Conservation (phyloP, 148 eudicot species). For the Silene latifolia region DNA sequence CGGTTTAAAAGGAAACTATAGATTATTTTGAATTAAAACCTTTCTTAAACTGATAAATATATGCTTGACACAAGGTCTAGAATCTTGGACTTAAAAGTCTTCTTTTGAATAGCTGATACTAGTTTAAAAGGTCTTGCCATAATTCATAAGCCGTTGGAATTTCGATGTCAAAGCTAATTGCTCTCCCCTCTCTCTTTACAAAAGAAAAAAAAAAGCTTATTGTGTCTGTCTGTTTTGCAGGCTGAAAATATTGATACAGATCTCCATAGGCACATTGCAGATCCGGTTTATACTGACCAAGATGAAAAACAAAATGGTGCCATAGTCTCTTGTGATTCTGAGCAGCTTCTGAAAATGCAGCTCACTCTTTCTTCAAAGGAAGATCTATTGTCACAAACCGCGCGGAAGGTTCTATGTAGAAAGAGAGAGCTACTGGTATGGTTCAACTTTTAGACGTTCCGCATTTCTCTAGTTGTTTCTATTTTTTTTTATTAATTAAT, state of each 20-base stretch:
- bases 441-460: slow-evolving; percentile 1
- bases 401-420: slow-evolving; percentile 38
- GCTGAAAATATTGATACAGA: slow-evolving; percentile 13
- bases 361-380: slow-evolving; percentile 31
- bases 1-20: neutral
- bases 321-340: slow-evolving; percentile 25
- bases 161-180: neutral
- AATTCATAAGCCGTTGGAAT: neutral
- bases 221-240: slow-evolving; percentile 17
- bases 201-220: neutral
- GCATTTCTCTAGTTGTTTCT: neutral
- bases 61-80: neutral
- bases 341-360: slow-evolving; percentile 27
- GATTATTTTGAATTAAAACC: neutral
- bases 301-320: slow-evolving; percentile 27
- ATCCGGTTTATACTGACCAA: slow-evolving; percentile 23
- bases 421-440: slow-evolving; percentile 58
- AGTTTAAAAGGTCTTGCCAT: neutral
- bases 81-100: neutral
- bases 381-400: slow-evolving; percentile 39
- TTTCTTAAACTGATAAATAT: neutral
- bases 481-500: neutral
- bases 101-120: neutral
- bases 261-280: slow-evolving; percentile 16
- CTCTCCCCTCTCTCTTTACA: neutral